Percentiles rank a stretch among this genome's conserved stretches.
Conservation (phyloP, 2,329 filamentous ascomycete genomes). For the Clarireedia sp. region DNA sequence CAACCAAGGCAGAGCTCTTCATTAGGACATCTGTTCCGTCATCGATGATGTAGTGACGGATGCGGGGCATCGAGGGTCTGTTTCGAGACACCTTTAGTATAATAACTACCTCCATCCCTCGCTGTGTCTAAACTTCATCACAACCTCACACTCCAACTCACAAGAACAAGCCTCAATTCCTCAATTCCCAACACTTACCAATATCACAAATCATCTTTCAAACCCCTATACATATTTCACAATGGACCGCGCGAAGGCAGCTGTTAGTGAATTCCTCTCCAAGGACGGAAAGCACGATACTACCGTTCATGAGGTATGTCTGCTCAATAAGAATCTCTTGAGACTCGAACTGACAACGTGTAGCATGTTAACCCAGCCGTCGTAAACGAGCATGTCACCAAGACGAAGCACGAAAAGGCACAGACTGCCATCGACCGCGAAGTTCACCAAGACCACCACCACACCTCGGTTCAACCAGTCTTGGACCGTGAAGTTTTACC, state of each 20-base stretch:
- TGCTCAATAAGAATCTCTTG: neutral
- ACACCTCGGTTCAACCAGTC: slow-evolving; percentile 61
- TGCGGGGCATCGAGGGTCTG: neutral
- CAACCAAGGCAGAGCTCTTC: neutral
- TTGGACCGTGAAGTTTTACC: slow-evolving; percentile 44
- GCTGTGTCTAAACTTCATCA: neutral
- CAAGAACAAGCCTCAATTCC: neutral
- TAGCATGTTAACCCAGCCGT: slow-evolving; percentile 46
- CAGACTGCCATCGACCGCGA: slow-evolving; percentile 59
- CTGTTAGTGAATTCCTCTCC: slow-evolving; percentile 52
- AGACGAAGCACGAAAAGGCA: slow-evolving; percentile 53
- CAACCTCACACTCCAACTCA: neutral
- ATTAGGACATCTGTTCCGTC: slow-evolving; percentile 2
- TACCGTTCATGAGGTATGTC: slow-evolving; percentile 51
- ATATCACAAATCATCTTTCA: neutral
- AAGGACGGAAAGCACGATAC: slow-evolving; percentile 59
- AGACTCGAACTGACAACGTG: neutral
- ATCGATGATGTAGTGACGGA: slow-evolving; percentile 21
- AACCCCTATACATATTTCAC: neutral
- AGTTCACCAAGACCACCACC: slow-evolving; percentile 64
- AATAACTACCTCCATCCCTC: neutral
- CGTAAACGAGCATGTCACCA: slow-evolving; percentile 50
- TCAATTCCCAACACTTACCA: neutral
- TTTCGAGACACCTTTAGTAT: neutral
- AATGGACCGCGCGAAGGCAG: slow-evolving; percentile 59